A percentile compares a stretch with the other conserved stretches of the same genome.
phyloP scores from a whole-genome alignment of 257 asterid genomes.

The Penstemon eatonii region DNA sequence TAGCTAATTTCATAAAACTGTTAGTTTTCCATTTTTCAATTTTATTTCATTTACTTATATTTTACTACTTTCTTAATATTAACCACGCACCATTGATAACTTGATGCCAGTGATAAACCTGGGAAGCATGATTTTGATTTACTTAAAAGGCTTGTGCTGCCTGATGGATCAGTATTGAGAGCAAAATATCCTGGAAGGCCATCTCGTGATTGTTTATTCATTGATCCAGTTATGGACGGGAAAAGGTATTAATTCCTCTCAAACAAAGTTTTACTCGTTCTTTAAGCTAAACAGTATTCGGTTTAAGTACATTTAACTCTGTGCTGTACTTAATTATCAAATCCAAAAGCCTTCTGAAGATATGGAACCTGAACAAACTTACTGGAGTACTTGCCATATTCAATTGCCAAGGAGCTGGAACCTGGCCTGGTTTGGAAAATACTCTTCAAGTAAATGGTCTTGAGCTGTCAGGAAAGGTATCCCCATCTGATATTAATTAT shows the following conservation, averaged over 20 bases:
- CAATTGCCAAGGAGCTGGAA: conserved; percentile 67
- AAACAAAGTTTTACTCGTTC: neutral
- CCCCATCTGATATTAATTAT: conserved; percentile 50
- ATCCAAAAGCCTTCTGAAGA: conserved; percentile 49
- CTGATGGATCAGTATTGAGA: conserved; percentile 58
- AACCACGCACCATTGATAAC: no score
- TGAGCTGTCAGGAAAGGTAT: conserved; percentile 43
- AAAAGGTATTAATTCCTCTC: conserved; percentile 33
- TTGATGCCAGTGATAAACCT: conserved; percentile 50
- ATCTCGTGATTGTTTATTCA: conserved; percentile 49
- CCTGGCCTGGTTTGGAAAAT: conserved; percentile 49
- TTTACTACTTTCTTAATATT: no score
- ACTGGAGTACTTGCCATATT: conserved; percentile 55
- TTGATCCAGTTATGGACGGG: conserved; percentile 57
- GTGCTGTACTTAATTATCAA: neutral
- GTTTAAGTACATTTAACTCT: neutral
- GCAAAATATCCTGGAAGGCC: conserved; percentile 58
- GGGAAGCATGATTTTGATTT: conserved; percentile 59
- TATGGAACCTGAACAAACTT: conserved; percentile 55
- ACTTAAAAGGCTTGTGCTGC: conserved; percentile 52
- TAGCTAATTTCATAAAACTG: neutral
- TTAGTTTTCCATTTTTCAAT: neutral
- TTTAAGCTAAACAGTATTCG: neutral
- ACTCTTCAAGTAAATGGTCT: conserved; percentile 12
- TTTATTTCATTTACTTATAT: no score